Conservation (phyloP, 192 early-diverging fungal species). For the Mortierella alpina region DNA sequence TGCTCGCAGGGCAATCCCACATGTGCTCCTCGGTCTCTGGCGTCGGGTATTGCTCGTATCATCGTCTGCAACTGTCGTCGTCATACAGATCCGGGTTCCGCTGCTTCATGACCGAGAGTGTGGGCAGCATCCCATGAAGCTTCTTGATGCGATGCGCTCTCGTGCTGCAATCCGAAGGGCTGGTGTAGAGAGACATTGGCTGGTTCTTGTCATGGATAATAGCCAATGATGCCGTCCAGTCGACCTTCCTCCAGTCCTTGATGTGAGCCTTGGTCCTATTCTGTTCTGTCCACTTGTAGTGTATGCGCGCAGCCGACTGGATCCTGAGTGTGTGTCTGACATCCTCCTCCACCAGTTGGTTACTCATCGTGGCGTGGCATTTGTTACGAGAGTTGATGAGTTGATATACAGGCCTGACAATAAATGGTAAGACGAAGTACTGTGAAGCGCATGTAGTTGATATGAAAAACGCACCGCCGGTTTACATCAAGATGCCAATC, state of each 20-base stretch:
- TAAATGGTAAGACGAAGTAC: too few species aligned
- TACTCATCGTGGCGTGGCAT: too few species aligned
- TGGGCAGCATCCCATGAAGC: conserved; percentile 22
- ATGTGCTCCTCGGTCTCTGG: too few species aligned
- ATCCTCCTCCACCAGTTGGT: conserved; percentile 2
- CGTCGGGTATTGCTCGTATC: neutral
- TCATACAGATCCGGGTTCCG: conserved; percentile 13
- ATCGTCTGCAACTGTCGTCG: conserved; percentile 21
- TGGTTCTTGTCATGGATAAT: conserved; percentile 11
- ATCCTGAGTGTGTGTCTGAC: conserved; percentile 4
- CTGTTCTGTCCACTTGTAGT: neutral
- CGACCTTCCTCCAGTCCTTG: conserved; percentile 8
- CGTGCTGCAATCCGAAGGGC: conserved; percentile 2
- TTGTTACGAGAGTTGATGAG: too few species aligned
- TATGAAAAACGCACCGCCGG: too few species aligned
- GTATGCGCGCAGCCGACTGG: conserved; percentile 14
- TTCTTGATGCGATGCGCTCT: conserved; percentile 23
- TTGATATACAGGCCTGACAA: too few species aligned
- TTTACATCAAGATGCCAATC: too few species aligned
- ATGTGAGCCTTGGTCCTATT: conserved; percentile 4
- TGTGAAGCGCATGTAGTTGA: too few species aligned
- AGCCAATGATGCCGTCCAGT: neutral
- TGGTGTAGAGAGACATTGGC: conserved; percentile 3
- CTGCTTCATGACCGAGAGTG: conserved; percentile 1
- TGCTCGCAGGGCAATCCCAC: too few species aligned